Evolutionary conservation across 1,284 basidiomycete genomes (phyloP).

Genomic region (Irpex sp.): DNA sequence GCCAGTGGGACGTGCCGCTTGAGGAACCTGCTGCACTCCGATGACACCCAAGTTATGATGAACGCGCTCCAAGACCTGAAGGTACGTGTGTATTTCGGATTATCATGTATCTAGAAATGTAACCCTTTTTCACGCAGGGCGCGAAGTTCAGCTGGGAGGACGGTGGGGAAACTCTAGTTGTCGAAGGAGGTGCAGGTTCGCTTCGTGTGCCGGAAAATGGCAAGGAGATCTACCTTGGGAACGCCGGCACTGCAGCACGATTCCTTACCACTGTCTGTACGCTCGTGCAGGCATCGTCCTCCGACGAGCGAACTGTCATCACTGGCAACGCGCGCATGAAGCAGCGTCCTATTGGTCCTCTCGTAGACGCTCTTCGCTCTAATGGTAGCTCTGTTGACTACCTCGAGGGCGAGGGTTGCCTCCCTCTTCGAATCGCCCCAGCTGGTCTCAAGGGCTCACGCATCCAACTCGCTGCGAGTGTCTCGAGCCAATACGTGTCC

Average conservation of each 20-base stretch:
- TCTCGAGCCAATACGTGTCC: conserved; percentile 98
- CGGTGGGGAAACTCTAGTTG: conserved; percentile 88
- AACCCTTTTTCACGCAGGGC: conserved; percentile 46
- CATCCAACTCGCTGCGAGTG: conserved; percentile 89
- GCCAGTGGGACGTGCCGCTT: conserved; percentile 86
- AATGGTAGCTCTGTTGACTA: conserved; percentile 85
- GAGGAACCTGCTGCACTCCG: conserved; percentile 91
- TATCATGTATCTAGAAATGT: background rate
- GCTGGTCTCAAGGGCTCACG: conserved; percentile 83
- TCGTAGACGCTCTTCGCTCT: conserved; percentile 87
- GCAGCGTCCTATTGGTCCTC: conserved; percentile 90
- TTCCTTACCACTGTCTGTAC: conserved; percentile 97
- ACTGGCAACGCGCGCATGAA: conserved; percentile 99
- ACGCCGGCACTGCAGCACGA: conserved; percentile 96
- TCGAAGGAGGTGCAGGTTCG: conserved; percentile 81
- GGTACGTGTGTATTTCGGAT: conserved; percentile 37
- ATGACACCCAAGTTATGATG: conserved; percentile 99
- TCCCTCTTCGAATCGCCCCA: conserved; percentile 85
- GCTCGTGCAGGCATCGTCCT: conserved; percentile 57
- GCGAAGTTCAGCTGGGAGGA: conserved; percentile 93
- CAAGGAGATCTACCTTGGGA: conserved; percentile 93
- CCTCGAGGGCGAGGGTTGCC: conserved; percentile 77
- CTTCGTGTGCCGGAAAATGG: conserved; percentile 76
- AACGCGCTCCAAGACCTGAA: conserved; percentile 84
- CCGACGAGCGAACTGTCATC: conserved; percentile 65